These are phyloP conservation scores for Amoebophrya sp. DNA, from an alignment of 169 alveolate species.

Conservation along the genomic window DNA sequence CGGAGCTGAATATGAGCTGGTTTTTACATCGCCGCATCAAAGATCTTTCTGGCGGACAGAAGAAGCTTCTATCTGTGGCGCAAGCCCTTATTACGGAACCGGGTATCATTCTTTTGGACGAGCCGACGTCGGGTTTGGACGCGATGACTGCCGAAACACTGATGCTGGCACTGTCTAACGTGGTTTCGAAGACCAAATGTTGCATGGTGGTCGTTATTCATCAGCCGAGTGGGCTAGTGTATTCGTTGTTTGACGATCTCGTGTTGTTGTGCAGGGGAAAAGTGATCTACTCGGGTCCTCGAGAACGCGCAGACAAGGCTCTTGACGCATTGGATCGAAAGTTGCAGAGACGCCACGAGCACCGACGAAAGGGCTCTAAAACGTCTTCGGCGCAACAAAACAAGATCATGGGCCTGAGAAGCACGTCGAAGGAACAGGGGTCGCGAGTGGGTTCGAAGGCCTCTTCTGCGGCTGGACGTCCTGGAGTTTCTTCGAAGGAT, in stretches of 20 bases:
- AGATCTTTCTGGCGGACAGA: neutral
- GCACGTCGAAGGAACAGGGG: neutral
- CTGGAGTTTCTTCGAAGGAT: too few species aligned
- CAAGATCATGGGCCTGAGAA: neutral
- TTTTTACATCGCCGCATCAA: neutral
- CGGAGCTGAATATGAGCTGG: conserved; percentile 1
- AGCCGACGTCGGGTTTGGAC: neutral
- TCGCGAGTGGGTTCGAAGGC: too few species aligned
- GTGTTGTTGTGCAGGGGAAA: neutral
- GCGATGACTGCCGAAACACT: conserved; percentile 3
- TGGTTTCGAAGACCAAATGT: neutral
- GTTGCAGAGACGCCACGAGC: neutral
- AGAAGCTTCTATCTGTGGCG: conserved; percentile 12
- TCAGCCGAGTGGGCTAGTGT: neutral
- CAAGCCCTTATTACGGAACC: neutral
- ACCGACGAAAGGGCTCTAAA: neutral
- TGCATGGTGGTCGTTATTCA: conserved; percentile 18
- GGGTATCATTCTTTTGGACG: neutral
- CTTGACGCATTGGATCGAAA: neutral
- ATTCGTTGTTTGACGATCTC: neutral
- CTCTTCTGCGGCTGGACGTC: too few species aligned
- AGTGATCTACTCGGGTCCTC: neutral
- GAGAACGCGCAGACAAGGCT: neutral
- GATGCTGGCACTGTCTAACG: conserved; percentile 2
- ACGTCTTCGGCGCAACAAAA: neutral